Evolutionary conservation across 768 basidiomycete genomes (phyloP).

Genomic region (Mycena sanguinolenta): DNA sequence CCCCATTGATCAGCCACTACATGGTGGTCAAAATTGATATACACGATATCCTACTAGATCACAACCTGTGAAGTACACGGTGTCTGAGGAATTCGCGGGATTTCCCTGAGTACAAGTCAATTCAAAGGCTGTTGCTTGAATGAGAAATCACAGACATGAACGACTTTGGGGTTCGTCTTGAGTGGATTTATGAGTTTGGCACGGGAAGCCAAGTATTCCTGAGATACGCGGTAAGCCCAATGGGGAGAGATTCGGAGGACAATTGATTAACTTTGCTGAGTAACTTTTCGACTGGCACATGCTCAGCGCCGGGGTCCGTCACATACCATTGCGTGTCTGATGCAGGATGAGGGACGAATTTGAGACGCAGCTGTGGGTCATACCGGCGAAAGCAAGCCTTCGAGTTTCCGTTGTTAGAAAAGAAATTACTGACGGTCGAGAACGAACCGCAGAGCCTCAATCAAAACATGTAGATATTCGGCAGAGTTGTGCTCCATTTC

Average conservation of each 20-base stretch:
- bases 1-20: slow-evolving; percentile 88
- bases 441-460: slow-evolving; percentile 85
- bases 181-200: slow-evolving; percentile 83
- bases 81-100: slow-evolving; percentile 89
- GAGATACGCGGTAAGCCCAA: slow-evolving; percentile 22
- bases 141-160: slow-evolving; percentile 63
- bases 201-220: slow-evolving; percentile 88
- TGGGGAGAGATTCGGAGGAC: background rate
- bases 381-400: slow-evolving; percentile 83
- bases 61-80: slow-evolving; percentile 91
- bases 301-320: slow-evolving; percentile 86
- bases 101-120: slow-evolving; percentile 68
- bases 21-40: background rate
- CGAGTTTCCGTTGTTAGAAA: background rate
- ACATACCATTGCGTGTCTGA: slow-evolving; percentile 91
- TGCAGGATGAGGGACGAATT: background rate
- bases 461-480: slow-evolving; percentile 88
- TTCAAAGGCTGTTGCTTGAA: slow-evolving; percentile 6
- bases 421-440: slow-evolving; percentile 8
- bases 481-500: slow-evolving; percentile 93
- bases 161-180: slow-evolving; percentile 73
- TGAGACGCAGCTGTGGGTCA: slow-evolving; percentile 24
- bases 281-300: slow-evolving; percentile 85
- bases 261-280: slow-evolving; percentile 77
- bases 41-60: background rate